Conservation (phyloP, 2,329 filamentous ascomycete species). For the Annulohypoxylon truncatum region DNA sequence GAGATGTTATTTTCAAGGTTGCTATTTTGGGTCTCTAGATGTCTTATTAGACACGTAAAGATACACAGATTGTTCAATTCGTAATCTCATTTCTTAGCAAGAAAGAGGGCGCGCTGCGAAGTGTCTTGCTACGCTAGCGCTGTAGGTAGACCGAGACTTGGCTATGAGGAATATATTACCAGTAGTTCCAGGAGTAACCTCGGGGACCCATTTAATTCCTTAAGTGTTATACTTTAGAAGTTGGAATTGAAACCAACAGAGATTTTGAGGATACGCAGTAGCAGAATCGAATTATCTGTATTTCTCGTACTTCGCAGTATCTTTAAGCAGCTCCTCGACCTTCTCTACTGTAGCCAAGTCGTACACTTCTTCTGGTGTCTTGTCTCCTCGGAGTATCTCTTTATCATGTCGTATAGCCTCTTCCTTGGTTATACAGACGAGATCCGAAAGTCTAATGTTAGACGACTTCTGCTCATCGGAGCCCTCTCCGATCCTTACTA, state of each 20-base stretch:
- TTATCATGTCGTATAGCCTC: slow-evolving; percentile 75
- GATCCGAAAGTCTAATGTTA: slow-evolving; percentile 59
- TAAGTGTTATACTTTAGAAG: too few species aligned
- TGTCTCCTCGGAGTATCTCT: slow-evolving; percentile 77
- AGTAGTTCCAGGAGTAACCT: too few species aligned
- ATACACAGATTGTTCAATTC: too few species aligned
- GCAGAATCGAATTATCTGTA: slow-evolving; percentile 53
- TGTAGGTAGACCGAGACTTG: too few species aligned
- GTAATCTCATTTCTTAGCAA: too few species aligned
- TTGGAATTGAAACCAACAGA: not conserved
- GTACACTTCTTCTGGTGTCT: slow-evolving; percentile 78
- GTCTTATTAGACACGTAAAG: too few species aligned
- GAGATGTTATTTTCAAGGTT: too few species aligned
- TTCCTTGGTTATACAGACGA: slow-evolving; percentile 53
- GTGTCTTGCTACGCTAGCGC: slow-evolving; percentile 67
- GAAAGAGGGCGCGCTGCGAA: slow-evolving; percentile 69
- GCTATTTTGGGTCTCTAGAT: too few species aligned
- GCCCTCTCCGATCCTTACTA: slow-evolving; percentile 69
- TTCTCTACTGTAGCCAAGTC: slow-evolving; percentile 71
- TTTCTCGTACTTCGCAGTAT: slow-evolving; percentile 72
- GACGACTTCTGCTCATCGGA: slow-evolving; percentile 82
- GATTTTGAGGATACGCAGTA: not conserved
- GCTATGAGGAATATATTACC: not conserved
- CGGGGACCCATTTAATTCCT: not conserved
- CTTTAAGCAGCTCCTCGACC: slow-evolving; percentile 74